These are phyloP conservation scores for Neurospora pannonica DNA, from an alignment of 495 filamentous ascomycete species.

Conservation along the genomic window DNA sequence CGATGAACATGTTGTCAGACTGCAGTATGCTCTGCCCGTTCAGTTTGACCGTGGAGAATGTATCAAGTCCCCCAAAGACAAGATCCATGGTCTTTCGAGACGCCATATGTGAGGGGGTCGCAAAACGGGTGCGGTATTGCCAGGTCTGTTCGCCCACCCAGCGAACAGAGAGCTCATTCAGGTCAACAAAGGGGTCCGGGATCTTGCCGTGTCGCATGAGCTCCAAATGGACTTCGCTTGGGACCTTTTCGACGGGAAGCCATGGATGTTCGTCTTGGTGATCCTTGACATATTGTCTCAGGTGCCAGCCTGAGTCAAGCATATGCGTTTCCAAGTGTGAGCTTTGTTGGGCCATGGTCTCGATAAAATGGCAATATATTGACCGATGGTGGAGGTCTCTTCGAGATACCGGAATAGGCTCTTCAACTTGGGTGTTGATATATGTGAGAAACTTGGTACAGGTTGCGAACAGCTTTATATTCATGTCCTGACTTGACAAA, in stretches of 20 bases:
- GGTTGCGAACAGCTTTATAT: not conserved
- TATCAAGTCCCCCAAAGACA: conserved; percentile 66
- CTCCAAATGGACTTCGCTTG: conserved; percentile 16
- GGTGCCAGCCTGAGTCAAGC: conserved; percentile 12
- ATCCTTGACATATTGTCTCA: conserved; percentile 4
- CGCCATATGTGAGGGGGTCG: conserved; percentile 22
- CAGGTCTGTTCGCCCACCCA: conserved; percentile 68
- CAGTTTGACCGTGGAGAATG: conserved; percentile 57
- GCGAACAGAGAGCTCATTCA: conserved; percentile 56
- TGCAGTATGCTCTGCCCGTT: conserved; percentile 50
- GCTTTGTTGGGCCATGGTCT: not conserved
- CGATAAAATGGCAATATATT: not conserved
- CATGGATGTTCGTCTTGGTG: conserved; percentile 7
- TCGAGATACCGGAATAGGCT: not conserved
- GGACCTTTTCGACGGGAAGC: conserved; percentile 12
- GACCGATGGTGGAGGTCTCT: not conserved
- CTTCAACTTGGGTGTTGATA: not conserved
- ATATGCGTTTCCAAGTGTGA: not conserved
- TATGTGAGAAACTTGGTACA: not conserved
- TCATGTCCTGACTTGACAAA: not conserved
- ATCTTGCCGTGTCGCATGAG: conserved; percentile 30
- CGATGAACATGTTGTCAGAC: conserved; percentile 59
- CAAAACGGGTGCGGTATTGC: conserved; percentile 35
- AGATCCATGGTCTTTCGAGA: conserved; percentile 33
- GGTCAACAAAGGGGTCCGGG: conserved; percentile 52